A percentile compares a stretch with the other conserved stretches of the same genome.
Conservation (phyloP, 352 stramenopile species). For the Globisporangium middletonii region DNA sequence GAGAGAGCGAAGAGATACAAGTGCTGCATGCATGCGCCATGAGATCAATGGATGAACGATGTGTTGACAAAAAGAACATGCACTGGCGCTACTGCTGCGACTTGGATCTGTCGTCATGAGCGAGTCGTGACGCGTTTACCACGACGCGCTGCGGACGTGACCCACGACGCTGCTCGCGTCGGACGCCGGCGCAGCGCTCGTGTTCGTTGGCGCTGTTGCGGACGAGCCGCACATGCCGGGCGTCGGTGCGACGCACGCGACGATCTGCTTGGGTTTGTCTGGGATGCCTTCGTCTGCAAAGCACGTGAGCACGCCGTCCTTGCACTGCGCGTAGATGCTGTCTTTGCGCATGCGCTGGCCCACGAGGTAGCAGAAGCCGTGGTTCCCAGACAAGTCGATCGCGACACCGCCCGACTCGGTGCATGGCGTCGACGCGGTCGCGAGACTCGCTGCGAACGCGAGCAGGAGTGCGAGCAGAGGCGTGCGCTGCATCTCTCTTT, state of each 20-base stretch:
- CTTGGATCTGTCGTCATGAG: too few species aligned
- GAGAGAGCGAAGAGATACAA: neutral
- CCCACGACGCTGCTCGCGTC: neutral
- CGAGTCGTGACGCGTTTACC: too few species aligned
- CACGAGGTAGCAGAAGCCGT: conserved; percentile 41
- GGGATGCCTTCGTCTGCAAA: conserved; percentile 38
- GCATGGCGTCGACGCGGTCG: conserved; percentile 13
- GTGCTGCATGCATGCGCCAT: too few species aligned
- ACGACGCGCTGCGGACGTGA: neutral
- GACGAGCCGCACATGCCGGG: conserved; percentile 24
- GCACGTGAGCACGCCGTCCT: conserved; percentile 28
- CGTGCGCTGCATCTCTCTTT: conserved; percentile 1
- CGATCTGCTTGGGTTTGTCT: conserved; percentile 23
- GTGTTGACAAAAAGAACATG: too few species aligned
- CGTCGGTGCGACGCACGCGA: conserved; percentile 26
- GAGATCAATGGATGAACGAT: too few species aligned
- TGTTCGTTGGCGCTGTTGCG: neutral
- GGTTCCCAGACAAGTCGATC: conserved; percentile 32
- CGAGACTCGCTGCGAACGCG: neutral
- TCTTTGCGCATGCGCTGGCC: conserved; percentile 30
- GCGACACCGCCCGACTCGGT: conserved; percentile 19
- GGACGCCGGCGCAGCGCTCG: neutral
- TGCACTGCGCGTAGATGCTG: conserved; percentile 34
- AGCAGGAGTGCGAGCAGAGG: conserved; percentile 1
- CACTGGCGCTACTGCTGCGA: too few species aligned